Percentiles rank a stretch among this genome's conserved stretches.
Evolutionary conservation across 1,284 basidiomycete species (phyloP).

Genomic region (Hortiboletus rubellus): DNA sequence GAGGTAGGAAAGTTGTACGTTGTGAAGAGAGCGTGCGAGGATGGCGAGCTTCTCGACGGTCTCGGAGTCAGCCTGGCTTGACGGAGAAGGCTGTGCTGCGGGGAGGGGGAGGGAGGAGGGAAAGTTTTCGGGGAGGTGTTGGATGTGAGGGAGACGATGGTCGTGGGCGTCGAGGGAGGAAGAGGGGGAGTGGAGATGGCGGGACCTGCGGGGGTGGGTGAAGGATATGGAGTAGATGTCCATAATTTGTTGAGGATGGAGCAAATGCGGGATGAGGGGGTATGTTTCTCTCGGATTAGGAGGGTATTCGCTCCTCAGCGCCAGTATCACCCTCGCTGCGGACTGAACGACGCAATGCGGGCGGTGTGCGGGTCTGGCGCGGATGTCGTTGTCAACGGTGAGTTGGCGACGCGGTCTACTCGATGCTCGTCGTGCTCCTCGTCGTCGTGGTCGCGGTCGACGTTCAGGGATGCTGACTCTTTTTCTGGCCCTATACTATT

Average conservation of each 20-base stretch:
- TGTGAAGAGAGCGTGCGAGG: conserved; percentile 78
- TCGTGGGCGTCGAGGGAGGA: conserved; percentile 64
- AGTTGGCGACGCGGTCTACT: conserved; percentile 23
- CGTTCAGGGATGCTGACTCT: conserved; percentile 19
- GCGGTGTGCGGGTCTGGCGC: background rate
- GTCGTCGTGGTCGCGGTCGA: conserved; percentile 26
- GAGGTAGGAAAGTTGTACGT: conserved; percentile 79
- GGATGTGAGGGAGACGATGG: conserved; percentile 46
- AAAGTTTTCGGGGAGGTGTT: conserved; percentile 36
- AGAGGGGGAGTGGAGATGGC: conserved; percentile 56
- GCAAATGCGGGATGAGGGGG: conserved; percentile 10
- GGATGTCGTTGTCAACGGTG: conserved; percentile 5
- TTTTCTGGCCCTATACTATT: conserved; percentile 18
- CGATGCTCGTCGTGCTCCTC: conserved; percentile 21
- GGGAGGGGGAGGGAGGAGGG: conserved; percentile 37
- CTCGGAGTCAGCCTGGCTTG: conserved; percentile 56
- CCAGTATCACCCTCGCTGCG: conserved; percentile 5
- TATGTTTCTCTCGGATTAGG: conserved; percentile 26
- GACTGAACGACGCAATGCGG: background rate
- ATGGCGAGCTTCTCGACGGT: conserved; percentile 80
- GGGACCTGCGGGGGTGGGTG: conserved; percentile 78
- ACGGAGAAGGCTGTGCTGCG: conserved; percentile 46
- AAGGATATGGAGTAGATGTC: conserved; percentile 93
- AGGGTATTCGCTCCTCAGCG: conserved; percentile 30
- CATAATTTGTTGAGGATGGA: conserved; percentile 48